Percentiles rank a stretch among this genome's conserved stretches.
phyloP scores from a whole-genome alignment of 805 yeast species.

The Deakozyma indianensis region DNA sequence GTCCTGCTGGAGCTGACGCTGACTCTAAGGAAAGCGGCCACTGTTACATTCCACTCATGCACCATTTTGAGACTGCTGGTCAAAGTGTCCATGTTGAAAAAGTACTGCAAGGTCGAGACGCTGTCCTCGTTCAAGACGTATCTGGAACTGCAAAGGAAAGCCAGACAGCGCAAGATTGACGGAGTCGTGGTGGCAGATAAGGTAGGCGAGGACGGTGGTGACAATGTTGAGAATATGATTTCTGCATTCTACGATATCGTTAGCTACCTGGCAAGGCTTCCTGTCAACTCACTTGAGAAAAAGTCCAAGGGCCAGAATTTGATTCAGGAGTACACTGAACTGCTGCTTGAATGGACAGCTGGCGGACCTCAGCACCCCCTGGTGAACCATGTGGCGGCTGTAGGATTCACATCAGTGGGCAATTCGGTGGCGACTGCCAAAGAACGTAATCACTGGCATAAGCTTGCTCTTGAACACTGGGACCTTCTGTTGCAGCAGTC shows the following conservation, averaged over 20 bases:
- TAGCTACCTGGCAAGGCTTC: not conserved
- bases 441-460: not conserved
- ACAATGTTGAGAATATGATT: slow-evolving; percentile 8
- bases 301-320: not conserved
- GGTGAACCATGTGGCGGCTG: slow-evolving; percentile 3
- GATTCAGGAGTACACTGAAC: not conserved
- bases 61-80: slow-evolving; percentile 13
- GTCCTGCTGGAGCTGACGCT: not conserved
- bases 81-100: slow-evolving; percentile 10
- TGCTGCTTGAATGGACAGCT: not conserved
- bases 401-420: not conserved
- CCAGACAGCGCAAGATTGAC: slow-evolving; percentile 1
- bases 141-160: slow-evolving; percentile 12
- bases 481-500: slow-evolving; percentile 6
- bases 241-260: not conserved
- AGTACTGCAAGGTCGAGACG: slow-evolving; percentile 11
- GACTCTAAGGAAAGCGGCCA: slow-evolving; percentile 9
- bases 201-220: slow-evolving; percentile 6
- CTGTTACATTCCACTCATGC: slow-evolving; percentile 15
- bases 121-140: slow-evolving; percentile 14
- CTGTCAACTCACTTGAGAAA: not conserved
- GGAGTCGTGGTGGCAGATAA: too few relatives aligned
- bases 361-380: slow-evolving; percentile 2
- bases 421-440: not conserved
- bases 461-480: not conserved